Conservation (phyloP, 2,329 filamentous ascomycete genomes). For the Boeremia exigua region DNA sequence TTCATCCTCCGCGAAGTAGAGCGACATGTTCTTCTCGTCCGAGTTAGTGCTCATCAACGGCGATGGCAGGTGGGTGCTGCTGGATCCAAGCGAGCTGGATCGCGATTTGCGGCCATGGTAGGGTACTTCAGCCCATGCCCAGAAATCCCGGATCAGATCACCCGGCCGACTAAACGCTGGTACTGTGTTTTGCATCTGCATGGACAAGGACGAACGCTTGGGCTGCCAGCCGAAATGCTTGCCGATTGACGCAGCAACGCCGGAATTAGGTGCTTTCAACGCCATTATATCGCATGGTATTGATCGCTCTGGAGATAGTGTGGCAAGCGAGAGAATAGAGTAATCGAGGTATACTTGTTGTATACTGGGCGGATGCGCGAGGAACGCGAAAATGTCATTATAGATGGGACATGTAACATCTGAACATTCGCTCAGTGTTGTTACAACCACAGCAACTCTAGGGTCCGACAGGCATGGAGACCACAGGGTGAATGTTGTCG, state of each 20-base stretch:
- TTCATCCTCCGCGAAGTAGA: slow-evolving; percentile 26
- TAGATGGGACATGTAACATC: slow-evolving; percentile 26
- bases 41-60: slow-evolving; percentile 25
- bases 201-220: slow-evolving; percentile 29
- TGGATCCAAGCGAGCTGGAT: slow-evolving; percentile 6
- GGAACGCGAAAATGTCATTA: slow-evolving; percentile 22
- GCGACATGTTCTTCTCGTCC: slow-evolving; percentile 35
- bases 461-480: slow-evolving; percentile 31
- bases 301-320: slow-evolving; percentile 22
- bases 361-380: slow-evolving; percentile 24
- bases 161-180: slow-evolving; percentile 34
- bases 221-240: slow-evolving; percentile 42
- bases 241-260: slow-evolving; percentile 34
- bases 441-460: slow-evolving; percentile 28
- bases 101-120: slow-evolving; percentile 5
- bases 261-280: slow-evolving; percentile 26
- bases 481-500: slow-evolving; percentile 36
- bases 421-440: slow-evolving; percentile 30
- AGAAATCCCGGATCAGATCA: slow-evolving; percentile 37
- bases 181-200: slow-evolving; percentile 22
- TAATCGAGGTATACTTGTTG: slow-evolving; percentile 36
- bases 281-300: slow-evolving; percentile 34
- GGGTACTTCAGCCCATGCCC: slow-evolving; percentile 39
- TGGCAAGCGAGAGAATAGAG: slow-evolving; percentile 29
- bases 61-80: slow-evolving; percentile 1